A percentile compares a stretch with the other conserved stretches of the same genome.
Conservation (phyloP, 768 basidiomycete species). For the Mrakia frigida region DNA sequence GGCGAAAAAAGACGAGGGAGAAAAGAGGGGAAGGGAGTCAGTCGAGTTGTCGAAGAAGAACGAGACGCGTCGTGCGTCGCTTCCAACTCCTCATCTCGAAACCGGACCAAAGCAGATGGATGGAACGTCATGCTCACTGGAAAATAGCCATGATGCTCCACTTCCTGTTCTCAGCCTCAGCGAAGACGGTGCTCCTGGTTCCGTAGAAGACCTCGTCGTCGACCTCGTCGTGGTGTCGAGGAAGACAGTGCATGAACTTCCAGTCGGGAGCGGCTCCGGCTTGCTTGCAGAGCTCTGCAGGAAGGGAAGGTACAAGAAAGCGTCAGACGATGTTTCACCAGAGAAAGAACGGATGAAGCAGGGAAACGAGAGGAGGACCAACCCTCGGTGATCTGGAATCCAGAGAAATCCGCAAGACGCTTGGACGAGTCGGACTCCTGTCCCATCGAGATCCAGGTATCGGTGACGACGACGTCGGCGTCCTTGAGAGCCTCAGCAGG, state of each 20-base stretch:
- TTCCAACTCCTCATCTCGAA: too few species aligned
- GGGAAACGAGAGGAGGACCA: background rate
- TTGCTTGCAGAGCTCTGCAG: conserved; percentile 28
- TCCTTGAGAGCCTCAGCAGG: conserved; percentile 80
- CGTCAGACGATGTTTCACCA: background rate
- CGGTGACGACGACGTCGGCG: conserved; percentile 93
- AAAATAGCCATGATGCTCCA: conserved; percentile 31
- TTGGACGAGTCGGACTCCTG: conserved; percentile 90
- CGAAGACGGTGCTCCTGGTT: conserved; percentile 82
- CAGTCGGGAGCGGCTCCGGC: conserved; percentile 39
- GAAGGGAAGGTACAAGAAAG: background rate
- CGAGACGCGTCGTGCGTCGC: background rate
- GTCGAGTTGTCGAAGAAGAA: background rate
- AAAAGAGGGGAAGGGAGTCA: background rate
- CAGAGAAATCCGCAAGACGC: conserved; percentile 75
- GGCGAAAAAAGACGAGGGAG: background rate
- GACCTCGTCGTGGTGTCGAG: conserved; percentile 86
- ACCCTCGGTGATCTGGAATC: conserved; percentile 87
- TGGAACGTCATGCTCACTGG: conserved; percentile 16
- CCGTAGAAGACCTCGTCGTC: conserved; percentile 98
- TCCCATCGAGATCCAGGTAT: conserved; percentile 99
- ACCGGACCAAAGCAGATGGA: background rate
- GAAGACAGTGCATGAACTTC: conserved; percentile 89
- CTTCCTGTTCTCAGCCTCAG: conserved; percentile 91
- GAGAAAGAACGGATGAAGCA: background rate